These are phyloP conservation scores for Pulveroboletus sp. DNA, from an alignment of 768 basidiomycete species.

Conservation along the genomic window DNA sequence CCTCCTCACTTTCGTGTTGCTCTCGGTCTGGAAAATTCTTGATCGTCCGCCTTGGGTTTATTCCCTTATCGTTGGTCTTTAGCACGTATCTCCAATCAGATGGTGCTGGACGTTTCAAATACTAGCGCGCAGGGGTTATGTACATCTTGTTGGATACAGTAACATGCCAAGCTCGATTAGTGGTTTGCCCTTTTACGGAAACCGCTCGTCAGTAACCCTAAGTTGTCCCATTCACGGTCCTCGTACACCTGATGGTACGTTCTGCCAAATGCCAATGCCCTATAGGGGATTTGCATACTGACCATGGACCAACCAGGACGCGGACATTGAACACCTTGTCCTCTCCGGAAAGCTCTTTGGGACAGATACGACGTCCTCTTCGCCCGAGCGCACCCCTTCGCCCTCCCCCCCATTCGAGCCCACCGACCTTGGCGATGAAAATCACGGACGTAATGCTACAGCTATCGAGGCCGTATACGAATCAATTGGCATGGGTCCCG, in stretches of 20 bases:
- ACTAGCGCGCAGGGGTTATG: constrained; percentile 1
- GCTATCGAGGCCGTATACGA: constrained; percentile 34
- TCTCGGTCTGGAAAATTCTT: too few relatives aligned
- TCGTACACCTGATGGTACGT: constrained; percentile 14
- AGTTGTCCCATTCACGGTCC: too few relatives aligned
- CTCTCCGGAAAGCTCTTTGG: constrained; percentile 77
- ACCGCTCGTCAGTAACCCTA: too few relatives aligned
- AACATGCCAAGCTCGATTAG: too few relatives aligned
- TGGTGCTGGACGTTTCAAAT: constrained; percentile 20
- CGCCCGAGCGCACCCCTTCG: constrained; percentile 61
- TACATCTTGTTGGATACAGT: not conserved
- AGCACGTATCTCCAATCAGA: not conserved
- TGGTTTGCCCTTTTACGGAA: too few relatives aligned
- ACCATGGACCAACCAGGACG: constrained; percentile 24
- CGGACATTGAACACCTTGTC: constrained; percentile 64
- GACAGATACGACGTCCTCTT: constrained; percentile 47
- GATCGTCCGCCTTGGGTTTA: too few relatives aligned
- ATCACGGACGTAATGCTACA: constrained; percentile 40
- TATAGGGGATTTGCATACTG: not conserved
- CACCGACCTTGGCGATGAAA: constrained; percentile 45
- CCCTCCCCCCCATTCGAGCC: constrained; percentile 33
- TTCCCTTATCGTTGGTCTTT: too few relatives aligned
- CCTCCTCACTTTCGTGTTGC: too few relatives aligned
- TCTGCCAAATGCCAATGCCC: not conserved
- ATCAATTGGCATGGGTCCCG: constrained; percentile 81